Percentiles rank a stretch among this genome's conserved stretches.
Conservation (phyloP, 345 rosid species). For the Linum tenue region DNA sequence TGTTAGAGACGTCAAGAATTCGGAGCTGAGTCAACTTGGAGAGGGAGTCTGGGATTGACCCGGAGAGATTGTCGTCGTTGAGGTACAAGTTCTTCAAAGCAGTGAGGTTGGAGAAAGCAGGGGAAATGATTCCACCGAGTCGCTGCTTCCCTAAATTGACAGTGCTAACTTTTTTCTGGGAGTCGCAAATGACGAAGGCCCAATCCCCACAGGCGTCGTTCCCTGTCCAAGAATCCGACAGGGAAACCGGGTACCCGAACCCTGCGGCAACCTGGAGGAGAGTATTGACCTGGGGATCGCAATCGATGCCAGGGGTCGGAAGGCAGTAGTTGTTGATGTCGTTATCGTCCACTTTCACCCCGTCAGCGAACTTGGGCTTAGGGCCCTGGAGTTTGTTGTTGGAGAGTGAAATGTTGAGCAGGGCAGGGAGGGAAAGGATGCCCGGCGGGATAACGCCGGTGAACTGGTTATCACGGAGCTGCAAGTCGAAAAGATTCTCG, state of each 20-base stretch:
- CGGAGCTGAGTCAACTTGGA: slow-evolving; percentile 36
- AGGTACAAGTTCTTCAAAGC: slow-evolving; percentile 39
- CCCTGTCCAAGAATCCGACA: slow-evolving; percentile 65
- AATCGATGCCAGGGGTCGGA: slow-evolving; percentile 22
- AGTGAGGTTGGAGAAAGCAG: slow-evolving; percentile 44
- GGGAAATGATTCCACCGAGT: slow-evolving; percentile 59
- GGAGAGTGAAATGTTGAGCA: slow-evolving; percentile 37
- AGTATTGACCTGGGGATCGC: slow-evolving; percentile 49
- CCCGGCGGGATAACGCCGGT: slow-evolving; percentile 57
- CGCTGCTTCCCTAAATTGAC: slow-evolving; percentile 41
- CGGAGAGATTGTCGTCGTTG: slow-evolving; percentile 48
- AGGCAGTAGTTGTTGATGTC: slow-evolving; percentile 42
- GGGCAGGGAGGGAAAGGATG: slow-evolving; percentile 23
- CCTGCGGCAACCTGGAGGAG: slow-evolving; percentile 55
- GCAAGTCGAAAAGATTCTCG: slow-evolving; percentile 41
- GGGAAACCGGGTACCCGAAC: slow-evolving; percentile 47
- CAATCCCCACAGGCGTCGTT: slow-evolving; percentile 54
- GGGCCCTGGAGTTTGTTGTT: slow-evolving; percentile 79
- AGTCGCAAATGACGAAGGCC: slow-evolving; percentile 45
- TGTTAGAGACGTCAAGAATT: slow-evolving; percentile 55
- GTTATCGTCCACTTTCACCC: slow-evolving; percentile 15
- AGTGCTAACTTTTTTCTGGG: slow-evolving; percentile 24
- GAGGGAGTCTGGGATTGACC: slow-evolving; percentile 50
- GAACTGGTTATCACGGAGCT: slow-evolving; percentile 60
- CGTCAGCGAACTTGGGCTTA: slow-evolving; percentile 28